Base-by-base conservation (phyloP, 352 stramenopile species). In the Pythium plurisporium region DNA sequence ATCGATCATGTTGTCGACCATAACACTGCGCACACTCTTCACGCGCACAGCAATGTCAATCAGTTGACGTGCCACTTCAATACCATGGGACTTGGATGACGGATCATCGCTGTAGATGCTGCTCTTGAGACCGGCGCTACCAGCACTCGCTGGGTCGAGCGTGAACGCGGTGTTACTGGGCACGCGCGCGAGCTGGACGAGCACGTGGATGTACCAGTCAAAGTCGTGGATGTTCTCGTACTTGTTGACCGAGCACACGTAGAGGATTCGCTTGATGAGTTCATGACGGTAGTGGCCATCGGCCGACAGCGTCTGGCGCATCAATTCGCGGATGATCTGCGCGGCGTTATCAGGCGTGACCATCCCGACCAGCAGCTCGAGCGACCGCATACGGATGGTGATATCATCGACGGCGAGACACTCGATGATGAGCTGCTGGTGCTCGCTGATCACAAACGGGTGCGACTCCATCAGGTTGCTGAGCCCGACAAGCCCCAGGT, bases 171-270 rank as follows among this genome's bases (percentile, higher is more conserved):
- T 74, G 48, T 87, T 78, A 9, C 94, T 93, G 15, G 91, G 82
- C 27, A 98, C 84, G 23, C 96, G 87, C 19, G 92, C 91, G 26
- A 99, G 81, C 50, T 97, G 80, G 19, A 99, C 85, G 9, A 99
- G 74, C n/a, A 99, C 86, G 65, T 96, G 86, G 46, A 99, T 86
- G 73, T 99, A 99, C 97, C 97, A 99, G 51, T 90, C 78, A 75
- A 99, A 99, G 69, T 99, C 96, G 57, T 91, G 76, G 36, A 99
- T 85, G 63, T 98, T 97, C 42, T 94, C 84, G 73, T 99, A 99
- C 74, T 99, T 99, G 72, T 99, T 97, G 15, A 91, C 74, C 6
- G 85, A 96, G 72, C 96, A 99, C 69, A 99, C 97, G 56, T 94
- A 84, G 40, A 99, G 64, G 62, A 99, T 98, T 52, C 97, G 94